Conservation (phyloP, 2,329 filamentous ascomycete genomes). For the Exophiala sideris region DNA sequence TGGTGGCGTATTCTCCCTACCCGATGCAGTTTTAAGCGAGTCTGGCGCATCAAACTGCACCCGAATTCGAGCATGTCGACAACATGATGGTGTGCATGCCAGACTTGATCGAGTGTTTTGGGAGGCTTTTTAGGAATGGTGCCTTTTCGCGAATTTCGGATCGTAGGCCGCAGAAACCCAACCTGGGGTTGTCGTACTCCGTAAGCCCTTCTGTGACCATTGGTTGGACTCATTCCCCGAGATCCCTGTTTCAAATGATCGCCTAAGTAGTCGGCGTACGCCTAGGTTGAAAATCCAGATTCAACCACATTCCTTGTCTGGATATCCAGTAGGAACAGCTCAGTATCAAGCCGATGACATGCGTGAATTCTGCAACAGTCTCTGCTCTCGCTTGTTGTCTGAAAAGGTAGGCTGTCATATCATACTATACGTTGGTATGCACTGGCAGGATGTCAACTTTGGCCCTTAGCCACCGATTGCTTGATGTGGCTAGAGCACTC, state of each 20-base stretch:
- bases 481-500: not conserved
- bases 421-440: constrained; percentile 3
- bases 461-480: not conserved
- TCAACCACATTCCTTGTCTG: constrained; percentile 2
- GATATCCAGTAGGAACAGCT: not conserved
- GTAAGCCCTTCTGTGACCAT: not conserved
- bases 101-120: not conserved
- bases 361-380: too few relatives aligned
- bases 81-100: constrained; percentile 1
- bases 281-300: not conserved
- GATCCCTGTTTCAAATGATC: not conserved
- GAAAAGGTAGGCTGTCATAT: too few relatives aligned
- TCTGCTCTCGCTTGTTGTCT: too few relatives aligned
- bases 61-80: not conserved
- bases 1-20: not conserved
- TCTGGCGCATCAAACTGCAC: too few relatives aligned
- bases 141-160: constrained; percentile 1
- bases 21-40: too few relatives aligned
- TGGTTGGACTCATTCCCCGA: not conserved
- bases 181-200: constrained; percentile 6
- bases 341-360: too few relatives aligned
- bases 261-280: too few relatives aligned
- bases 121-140: constrained; percentile 3
- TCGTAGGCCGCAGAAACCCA: constrained; percentile 2
- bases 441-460: constrained; percentile 4